Evolutionary conservation across 805 yeast species (phyloP).

Genomic region (Metschnikowia arizonensis): DNA sequence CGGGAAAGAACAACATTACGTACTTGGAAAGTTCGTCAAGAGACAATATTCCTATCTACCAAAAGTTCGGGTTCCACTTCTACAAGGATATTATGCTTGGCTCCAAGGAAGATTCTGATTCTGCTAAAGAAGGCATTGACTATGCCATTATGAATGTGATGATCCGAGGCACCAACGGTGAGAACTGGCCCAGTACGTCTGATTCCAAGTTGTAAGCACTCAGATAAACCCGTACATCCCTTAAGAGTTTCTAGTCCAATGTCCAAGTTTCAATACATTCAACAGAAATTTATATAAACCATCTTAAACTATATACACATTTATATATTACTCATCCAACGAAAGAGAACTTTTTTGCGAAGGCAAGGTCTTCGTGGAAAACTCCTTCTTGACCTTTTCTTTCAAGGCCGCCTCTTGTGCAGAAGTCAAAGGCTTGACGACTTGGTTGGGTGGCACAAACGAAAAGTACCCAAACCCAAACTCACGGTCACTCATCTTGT

Average conservation of each 20-base stretch:
- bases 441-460: slow-evolving; percentile 78
- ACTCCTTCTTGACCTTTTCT: slow-evolving; percentile 48
- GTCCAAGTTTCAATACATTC: neutral
- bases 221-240: too few species aligned
- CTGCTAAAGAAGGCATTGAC: slow-evolving; percentile 34
- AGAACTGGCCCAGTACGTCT: slow-evolving; percentile 24
- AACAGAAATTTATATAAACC: neutral
- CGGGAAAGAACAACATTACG: slow-evolving; percentile 30
- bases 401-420: slow-evolving; percentile 58
- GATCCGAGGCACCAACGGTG: slow-evolving; percentile 37
- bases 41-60: slow-evolving; percentile 49
- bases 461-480: slow-evolving; percentile 87
- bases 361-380: slow-evolving; percentile 53
- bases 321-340: slow-evolving; percentile 34
- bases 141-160: slow-evolving; percentile 43
- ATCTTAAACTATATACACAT: slow-evolving; percentile 6
- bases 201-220: slow-evolving; percentile 12
- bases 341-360: slow-evolving; percentile 49
- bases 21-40: slow-evolving; percentile 50
- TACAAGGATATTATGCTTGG: slow-evolving; percentile 49
- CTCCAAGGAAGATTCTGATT: slow-evolving; percentile 17
- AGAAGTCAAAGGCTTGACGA: slow-evolving; percentile 65
- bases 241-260: too few species aligned
- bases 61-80: slow-evolving; percentile 46
- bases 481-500: slow-evolving; percentile 82